These are phyloP conservation scores for Plasmodium gonderi DNA, from an alignment of 169 alveolate species.

Conservation along the genomic window DNA sequence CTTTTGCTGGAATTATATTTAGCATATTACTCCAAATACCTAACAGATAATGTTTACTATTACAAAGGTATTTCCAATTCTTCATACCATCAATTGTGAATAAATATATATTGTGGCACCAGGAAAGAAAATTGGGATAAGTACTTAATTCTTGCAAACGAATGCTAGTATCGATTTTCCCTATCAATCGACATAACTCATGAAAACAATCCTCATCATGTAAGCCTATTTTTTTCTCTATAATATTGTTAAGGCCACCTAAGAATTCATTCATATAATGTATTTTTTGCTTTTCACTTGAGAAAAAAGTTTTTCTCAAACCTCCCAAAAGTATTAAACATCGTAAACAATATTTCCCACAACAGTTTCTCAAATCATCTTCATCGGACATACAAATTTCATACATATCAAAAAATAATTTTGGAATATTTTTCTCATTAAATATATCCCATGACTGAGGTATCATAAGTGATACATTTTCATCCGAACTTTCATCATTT, in stretches of 20 bases:
- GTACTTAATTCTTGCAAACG: slow-evolving; percentile 87
- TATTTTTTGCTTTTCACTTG: slow-evolving; percentile 88
- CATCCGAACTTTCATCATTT: slow-evolving; percentile 95
- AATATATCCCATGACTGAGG: slow-evolving; percentile 93
- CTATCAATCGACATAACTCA: slow-evolving; percentile 92
- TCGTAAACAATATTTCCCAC: slow-evolving; percentile 89
- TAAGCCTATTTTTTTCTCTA: slow-evolving; percentile 90
- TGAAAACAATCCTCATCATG: slow-evolving; percentile 92
- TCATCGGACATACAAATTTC: slow-evolving; percentile 75
- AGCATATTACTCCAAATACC: slow-evolving; percentile 94
- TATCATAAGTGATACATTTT: slow-evolving; percentile 93
- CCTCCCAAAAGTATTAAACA: slow-evolving; percentile 91
- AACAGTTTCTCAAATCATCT: slow-evolving; percentile 76
- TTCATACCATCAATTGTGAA: slow-evolving; percentile 91
- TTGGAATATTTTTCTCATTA: slow-evolving; percentile 89
- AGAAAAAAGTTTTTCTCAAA: slow-evolving; percentile 91
- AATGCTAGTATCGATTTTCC: slow-evolving; percentile 92
- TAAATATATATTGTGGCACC: slow-evolving; percentile 91
- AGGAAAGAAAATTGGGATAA: slow-evolving; percentile 87
- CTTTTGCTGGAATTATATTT: slow-evolving; percentile 61
- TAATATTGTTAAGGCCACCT: slow-evolving; percentile 90
- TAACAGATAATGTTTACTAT: slow-evolving; percentile 93
- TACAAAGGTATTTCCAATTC: slow-evolving; percentile 91
- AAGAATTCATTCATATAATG: slow-evolving; percentile 88
- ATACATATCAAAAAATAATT: slow-evolving; percentile 86